Percentiles rank a stretch among this genome's conserved stretches.
phyloP scores from a whole-genome alignment of 2,329 filamentous ascomycete genomes.

The Curvularia eragrostidis region DNA sequence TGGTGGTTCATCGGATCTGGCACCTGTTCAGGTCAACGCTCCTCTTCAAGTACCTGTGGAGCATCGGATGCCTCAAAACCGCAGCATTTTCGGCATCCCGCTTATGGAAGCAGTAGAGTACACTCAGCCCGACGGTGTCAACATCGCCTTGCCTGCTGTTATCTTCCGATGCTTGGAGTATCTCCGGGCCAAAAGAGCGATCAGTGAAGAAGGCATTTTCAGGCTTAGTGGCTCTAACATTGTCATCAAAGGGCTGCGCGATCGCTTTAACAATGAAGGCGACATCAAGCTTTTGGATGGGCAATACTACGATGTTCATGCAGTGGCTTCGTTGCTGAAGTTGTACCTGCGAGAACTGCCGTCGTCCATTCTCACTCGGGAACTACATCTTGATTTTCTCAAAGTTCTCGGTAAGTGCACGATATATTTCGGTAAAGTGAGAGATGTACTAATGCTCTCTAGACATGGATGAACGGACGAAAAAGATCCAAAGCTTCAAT shows the following conservation, averaged over 20 bases:
- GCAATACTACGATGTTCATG: conserved; percentile 93
- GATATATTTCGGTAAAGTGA: background rate
- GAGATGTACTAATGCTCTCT: conserved; percentile 31
- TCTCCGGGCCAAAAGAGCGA: conserved; percentile 79
- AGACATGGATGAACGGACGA: conserved; percentile 75
- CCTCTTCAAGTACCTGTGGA: conserved; percentile 26
- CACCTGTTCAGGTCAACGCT: conserved; percentile 43
- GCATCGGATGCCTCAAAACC: conserved; percentile 56
- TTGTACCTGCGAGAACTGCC: conserved; percentile 92
- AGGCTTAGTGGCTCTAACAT: conserved; percentile 95
- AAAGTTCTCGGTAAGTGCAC: conserved; percentile 68
- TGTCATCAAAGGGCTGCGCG: conserved; percentile 86
- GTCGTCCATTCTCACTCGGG: conserved; percentile 86
- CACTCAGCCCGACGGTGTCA: conserved; percentile 74
- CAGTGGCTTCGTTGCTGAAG: conserved; percentile 92
- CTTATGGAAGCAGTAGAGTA: conserved; percentile 85
- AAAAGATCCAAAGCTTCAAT: conserved; percentile 79
- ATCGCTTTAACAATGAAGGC: conserved; percentile 91
- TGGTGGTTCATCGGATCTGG: conserved; percentile 71
- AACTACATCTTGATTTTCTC: conserved; percentile 88
- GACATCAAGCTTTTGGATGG: conserved; percentile 89
- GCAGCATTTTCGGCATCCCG: conserved; percentile 78
- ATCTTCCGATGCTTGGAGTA: conserved; percentile 97
- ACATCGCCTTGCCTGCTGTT: conserved; percentile 83
- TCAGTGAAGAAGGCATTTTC: conserved; percentile 93